Evolutionary conservation across 1,284 basidiomycete species (phyloP), one percentile per base, ranked within the genome.

Genomic region (Trichosporon ovoides): DNA sequence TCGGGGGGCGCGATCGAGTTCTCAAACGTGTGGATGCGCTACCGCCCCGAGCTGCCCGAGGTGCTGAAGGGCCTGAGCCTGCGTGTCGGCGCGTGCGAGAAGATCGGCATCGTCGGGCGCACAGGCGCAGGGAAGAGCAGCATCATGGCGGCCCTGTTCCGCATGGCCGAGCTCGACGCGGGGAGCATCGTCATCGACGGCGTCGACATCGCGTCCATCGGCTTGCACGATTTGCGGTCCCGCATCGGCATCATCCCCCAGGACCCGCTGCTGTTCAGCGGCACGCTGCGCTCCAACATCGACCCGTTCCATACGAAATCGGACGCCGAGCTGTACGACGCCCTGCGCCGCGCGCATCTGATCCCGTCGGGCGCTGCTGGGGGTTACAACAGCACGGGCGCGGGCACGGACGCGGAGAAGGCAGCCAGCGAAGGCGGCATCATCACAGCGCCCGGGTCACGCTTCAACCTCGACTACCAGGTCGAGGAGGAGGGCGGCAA

Each of bases 261-360:
- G 73, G 92, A 96, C 64, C 84, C 83, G 0, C 68, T 81, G 3
- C 69, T 86, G 52, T 87, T 89, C 72, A 78, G 82, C 73, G 80
- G 80, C 3, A 80, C 75, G 2, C 61, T 77, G 3, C 80, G 86
- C 16, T 82, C 82, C 16, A 87, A 86, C 62, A 77, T 88, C 28
- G 87, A 89, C 73, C 87, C 87, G 0, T 87, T 95, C 76, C 83
- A 82, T 56, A 75, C 83, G 52, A 83, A 87, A 66, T 85, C 86
- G 60, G 90, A 92, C 68, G 83, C 83, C 7, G 82, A 81, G 34
- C 79, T 93, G 19, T 91, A 88, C 85, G 89, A 91, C 66, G 88
- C 90, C 9, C 79, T 93, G 37, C 84, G 84, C 64, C 84, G 89
- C 28, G 84, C 89, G 0, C 86, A 88, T 71, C 82, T 93, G 9